Conservation (phyloP, 371 early-diverging fungal genomes). For the Parasitella parasitica region DNA sequence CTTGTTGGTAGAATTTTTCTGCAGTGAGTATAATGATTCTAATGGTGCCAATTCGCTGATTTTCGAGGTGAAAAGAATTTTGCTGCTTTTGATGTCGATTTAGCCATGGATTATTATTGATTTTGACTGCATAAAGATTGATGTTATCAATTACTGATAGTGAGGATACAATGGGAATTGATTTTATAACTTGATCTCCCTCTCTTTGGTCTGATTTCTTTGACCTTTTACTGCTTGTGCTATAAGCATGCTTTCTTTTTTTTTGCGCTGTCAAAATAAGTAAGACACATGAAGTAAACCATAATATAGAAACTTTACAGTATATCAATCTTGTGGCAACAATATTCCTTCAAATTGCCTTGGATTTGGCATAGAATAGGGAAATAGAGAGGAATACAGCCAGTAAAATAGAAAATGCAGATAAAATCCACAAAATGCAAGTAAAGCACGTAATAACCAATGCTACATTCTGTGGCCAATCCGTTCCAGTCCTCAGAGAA, state of each 20-base stretch:
- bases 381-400: constrained; percentile 80
- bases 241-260: constrained; percentile 17
- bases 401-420: constrained; percentile 53
- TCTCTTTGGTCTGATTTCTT: not conserved
- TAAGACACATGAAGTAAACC: not conserved
- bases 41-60: constrained; percentile 5
- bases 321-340: constrained; percentile 90
- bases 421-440: constrained; percentile 63
- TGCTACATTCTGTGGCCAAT: constrained; percentile 37
- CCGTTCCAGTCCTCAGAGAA: constrained; percentile 25
- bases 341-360: constrained; percentile 91
- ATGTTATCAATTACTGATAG: constrained; percentile 11
- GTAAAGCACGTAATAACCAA: constrained; percentile 63
- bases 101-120: constrained; percentile 2
- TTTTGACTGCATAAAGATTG: constrained; percentile 8
- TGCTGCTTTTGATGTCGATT: constrained; percentile 7
- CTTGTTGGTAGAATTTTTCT: constrained; percentile 3
- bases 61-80: constrained; percentile 3
- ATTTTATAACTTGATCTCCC: not conserved
- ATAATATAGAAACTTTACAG: constrained; percentile 39
- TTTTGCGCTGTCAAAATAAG: constrained; percentile 25
- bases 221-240: constrained; percentile 21
- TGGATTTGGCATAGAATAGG: constrained; percentile 78
- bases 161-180: constrained; percentile 1
- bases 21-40: constrained; percentile 13